Evolutionary conservation across 805 yeast species (phyloP).

Genomic region (Candida khao-thaluensis): DNA sequence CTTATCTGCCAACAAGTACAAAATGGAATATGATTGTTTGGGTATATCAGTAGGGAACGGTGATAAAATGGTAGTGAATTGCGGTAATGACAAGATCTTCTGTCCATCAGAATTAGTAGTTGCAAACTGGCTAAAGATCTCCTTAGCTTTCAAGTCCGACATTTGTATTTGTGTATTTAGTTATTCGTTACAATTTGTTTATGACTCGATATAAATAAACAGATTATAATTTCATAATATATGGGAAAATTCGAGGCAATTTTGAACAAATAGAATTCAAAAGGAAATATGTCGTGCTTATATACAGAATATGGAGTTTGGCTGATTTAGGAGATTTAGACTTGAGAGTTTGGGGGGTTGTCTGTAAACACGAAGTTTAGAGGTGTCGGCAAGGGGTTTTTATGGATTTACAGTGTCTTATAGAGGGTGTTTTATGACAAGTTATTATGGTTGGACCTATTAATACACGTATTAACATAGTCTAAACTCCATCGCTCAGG

Average conservation of each 20-base stretch:
- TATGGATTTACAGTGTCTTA: no score
- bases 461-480: no score
- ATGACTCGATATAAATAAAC: no score
- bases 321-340: no score
- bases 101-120: constrained; percentile 22
- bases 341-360: background rate
- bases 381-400: no score
- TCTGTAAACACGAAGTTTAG: no score
- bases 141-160: constrained; percentile 27
- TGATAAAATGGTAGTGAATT: constrained; percentile 37
- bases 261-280: constrained; percentile 4
- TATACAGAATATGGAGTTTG: constrained; percentile 2
- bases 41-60: constrained; percentile 44
- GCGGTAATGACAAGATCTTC: constrained; percentile 32
- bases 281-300: constrained; percentile 7
- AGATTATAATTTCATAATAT: constrained; percentile 7
- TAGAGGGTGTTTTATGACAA: no score
- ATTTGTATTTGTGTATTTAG: no score
- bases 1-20: constrained; percentile 79
- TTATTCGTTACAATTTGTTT: background rate
- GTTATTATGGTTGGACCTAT: no score
- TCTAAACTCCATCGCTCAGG: constrained; percentile 1
- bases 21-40: constrained; percentile 44
- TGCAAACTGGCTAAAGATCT: constrained; percentile 41
- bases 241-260: constrained; percentile 7